These are phyloP conservation scores for Stenogyne calaminthoides DNA, from an alignment of 305 asterid genomes.

Conservation along the genomic window DNA sequence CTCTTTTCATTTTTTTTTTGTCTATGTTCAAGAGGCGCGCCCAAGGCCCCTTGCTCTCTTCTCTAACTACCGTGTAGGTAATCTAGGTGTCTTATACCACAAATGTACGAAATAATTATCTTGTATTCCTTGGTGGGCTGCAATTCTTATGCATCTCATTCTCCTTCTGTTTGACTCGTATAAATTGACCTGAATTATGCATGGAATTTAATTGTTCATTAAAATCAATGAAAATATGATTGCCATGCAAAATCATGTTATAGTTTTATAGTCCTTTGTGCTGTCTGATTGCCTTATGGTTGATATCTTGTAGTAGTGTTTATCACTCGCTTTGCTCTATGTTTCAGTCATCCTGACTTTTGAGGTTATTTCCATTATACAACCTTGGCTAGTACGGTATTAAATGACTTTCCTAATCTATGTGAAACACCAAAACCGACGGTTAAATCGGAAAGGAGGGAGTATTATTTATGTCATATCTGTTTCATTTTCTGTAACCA, in stretches of 20 bases:
- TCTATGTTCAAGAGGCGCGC: background rate
- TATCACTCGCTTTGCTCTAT: constrained; percentile 2
- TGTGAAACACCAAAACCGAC: too few relatives aligned
- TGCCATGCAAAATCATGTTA: background rate
- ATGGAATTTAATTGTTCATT: background rate
- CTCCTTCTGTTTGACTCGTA: background rate
- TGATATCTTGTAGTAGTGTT: background rate
- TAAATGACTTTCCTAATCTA: background rate
- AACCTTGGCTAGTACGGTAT: constrained; percentile 2
- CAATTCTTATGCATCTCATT: background rate
- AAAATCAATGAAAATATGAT: background rate
- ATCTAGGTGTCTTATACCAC: background rate
- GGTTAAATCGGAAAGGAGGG: too few relatives aligned
- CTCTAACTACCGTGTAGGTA: background rate
- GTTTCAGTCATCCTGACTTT: background rate
- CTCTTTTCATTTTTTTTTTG: background rate
- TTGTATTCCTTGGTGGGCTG: background rate
- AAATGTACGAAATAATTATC: background rate
- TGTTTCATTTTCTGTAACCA: constrained; percentile 11
- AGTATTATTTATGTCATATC: background rate
- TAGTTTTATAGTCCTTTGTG: background rate
- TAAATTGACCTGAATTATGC: background rate
- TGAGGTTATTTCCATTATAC: background rate
- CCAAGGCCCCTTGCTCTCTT: background rate
- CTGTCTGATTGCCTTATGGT: background rate